phyloP scores from a whole-genome alignment of 345 rosid species.

The Salix purpurea region DNA sequence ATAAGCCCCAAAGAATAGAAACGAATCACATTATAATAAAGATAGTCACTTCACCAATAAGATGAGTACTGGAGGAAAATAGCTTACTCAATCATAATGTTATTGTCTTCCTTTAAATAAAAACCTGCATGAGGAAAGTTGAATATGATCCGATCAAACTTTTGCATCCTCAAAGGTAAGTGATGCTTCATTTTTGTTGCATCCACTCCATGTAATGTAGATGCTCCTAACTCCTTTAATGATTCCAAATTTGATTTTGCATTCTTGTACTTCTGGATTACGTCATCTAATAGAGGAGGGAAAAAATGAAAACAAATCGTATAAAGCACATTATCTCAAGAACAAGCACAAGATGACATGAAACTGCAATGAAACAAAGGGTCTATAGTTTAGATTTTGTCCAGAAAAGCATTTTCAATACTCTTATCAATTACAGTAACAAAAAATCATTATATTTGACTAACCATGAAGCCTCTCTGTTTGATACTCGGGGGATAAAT shows the following conservation, averaged over 20 bases:
- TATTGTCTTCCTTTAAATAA: constrained; percentile 35
- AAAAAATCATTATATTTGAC: too few species aligned
- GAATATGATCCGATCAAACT: constrained; percentile 48
- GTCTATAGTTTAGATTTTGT: too few species aligned
- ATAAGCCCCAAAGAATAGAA: too few species aligned
- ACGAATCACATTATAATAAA: too few species aligned
- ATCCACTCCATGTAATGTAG: constrained; percentile 45
- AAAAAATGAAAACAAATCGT: neutral
- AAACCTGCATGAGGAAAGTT: constrained; percentile 73
- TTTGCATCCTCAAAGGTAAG: constrained; percentile 27
- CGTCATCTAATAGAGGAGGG: constrained; percentile 25
- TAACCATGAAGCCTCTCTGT: too few species aligned
- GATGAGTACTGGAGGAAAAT: neutral
- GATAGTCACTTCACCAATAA: too few species aligned
- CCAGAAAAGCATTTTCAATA: too few species aligned
- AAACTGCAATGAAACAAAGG: too few species aligned
- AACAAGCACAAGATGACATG: neutral
- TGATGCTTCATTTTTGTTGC: constrained; percentile 41
- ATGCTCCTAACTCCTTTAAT: constrained; percentile 39
- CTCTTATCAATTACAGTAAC: too few species aligned
- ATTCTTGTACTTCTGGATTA: constrained; percentile 36
- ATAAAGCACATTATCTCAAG: neutral
- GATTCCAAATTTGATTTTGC: constrained; percentile 39
- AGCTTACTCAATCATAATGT: constrained; percentile 28
- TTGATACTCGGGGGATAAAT: too few species aligned